Conservation (phyloP, 2,329 filamentous ascomycete genomes). For the Lasiodiplodia hormozganensis region DNA sequence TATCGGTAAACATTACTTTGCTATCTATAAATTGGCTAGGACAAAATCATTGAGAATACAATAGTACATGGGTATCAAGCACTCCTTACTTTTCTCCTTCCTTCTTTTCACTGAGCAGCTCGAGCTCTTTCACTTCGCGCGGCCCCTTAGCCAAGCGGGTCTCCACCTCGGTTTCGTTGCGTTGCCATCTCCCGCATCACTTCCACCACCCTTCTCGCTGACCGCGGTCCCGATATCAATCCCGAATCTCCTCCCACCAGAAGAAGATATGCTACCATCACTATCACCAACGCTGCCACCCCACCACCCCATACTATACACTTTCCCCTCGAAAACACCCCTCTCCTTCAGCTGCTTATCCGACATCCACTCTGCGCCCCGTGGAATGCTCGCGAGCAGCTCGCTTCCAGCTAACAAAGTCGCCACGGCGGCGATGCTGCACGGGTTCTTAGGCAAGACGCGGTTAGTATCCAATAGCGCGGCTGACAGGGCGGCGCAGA, state of each 20-base stretch:
- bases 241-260: slow-evolving; percentile 1
- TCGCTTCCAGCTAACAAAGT: background rate
- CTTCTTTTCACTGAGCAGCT: background rate
- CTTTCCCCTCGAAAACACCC: background rate
- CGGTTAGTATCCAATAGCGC: background rate
- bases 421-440: slow-evolving; percentile 4
- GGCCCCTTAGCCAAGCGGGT: background rate
- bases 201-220: background rate
- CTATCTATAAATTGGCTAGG: background rate
- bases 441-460: background rate
- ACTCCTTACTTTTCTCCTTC: background rate
- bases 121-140: background rate
- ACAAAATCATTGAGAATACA: background rate
- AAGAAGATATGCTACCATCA: background rate
- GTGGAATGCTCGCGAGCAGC: background rate
- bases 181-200: background rate
- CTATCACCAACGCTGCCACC: background rate
- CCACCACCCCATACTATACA: slow-evolving; percentile 16
- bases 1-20: background rate
- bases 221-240: slow-evolving; percentile 8
- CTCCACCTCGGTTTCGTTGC: slow-evolving; percentile 6
- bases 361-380: background rate
- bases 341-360: background rate
- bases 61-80: slow-evolving; percentile 6
- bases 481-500: background rate